phyloP scores from a whole-genome alignment of 2,329 filamentous ascomycete species.

The Neurospora sp. region DNA sequence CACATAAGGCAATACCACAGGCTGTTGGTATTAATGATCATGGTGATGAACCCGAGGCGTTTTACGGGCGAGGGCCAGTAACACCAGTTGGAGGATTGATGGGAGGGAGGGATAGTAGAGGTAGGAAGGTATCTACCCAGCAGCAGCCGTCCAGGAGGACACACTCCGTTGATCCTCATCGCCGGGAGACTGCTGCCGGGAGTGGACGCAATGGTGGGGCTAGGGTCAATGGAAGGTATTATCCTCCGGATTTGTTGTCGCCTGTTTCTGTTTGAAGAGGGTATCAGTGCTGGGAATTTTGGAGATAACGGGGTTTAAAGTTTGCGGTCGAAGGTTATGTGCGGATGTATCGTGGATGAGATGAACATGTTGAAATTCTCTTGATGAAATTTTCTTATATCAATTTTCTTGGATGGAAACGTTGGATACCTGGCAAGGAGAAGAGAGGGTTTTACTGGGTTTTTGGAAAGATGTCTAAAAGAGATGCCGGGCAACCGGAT shows the following conservation, averaged over 20 bases:
- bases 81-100: not conserved
- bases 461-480: not conserved
- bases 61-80: not conserved
- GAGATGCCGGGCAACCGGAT: not conserved
- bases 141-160: not conserved
- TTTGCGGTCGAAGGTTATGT: not conserved
- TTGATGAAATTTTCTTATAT: no score
- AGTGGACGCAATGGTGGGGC: not conserved
- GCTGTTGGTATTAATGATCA: not conserved
- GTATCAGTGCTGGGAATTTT: not conserved
- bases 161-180: not conserved
- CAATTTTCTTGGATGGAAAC: not conserved
- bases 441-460: not conserved
- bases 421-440: not conserved
- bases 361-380: not conserved
- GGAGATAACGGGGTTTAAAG: not conserved
- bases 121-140: not conserved
- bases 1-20: not conserved
- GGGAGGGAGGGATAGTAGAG: not conserved
- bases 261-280: constrained; percentile 6
- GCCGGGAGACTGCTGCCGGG: not conserved
- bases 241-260: not conserved
- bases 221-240: not conserved
- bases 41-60: not conserved
- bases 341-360: not conserved